Evolutionary conservation across 2,329 filamentous ascomycete species (phyloP).

Genomic region (Ilyonectria robusta): DNA sequence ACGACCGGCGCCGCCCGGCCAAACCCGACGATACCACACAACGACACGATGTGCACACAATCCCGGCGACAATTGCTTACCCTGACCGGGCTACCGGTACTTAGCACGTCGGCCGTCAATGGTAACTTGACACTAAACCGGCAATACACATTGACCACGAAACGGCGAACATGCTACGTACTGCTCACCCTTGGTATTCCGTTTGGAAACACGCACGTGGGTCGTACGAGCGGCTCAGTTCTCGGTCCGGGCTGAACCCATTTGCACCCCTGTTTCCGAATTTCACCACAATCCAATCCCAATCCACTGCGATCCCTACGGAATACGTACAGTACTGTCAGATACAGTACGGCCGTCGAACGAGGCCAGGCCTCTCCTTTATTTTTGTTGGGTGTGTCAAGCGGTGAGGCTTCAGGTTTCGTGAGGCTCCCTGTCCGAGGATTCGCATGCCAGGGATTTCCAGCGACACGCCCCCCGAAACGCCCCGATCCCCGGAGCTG

Average conservation of each 20-base stretch:
- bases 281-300: background rate
- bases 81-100: slow-evolving; percentile 25
- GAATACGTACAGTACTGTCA: background rate
- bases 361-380: background rate
- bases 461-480: background rate
- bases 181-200: background rate
- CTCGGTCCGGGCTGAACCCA: slow-evolving; percentile 32
- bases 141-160: slow-evolving; percentile 12
- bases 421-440: background rate
- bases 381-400: slow-evolving; percentile 13
- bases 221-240: slow-evolving; percentile 37
- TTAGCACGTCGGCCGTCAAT: slow-evolving; percentile 12
- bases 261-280: slow-evolving; percentile 10
- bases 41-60: slow-evolving; percentile 2
- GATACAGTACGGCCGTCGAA: background rate
- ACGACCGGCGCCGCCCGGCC: slow-evolving; percentile 17
- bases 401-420: slow-evolving; percentile 18
- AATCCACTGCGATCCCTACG: slow-evolving; percentile 2
- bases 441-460: slow-evolving; percentile 4
- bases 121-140: slow-evolving; percentile 12
- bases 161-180: slow-evolving; percentile 14
- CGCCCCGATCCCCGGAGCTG: background rate
- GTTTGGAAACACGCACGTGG: slow-evolving; percentile 7
- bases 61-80: slow-evolving; percentile 12
- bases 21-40: slow-evolving; percentile 19